Percentiles rank a stretch among this genome's conserved stretches.
Evolutionary conservation across 805 yeast genomes (phyloP).

Genomic region (Saturnispora silvae): DNA sequence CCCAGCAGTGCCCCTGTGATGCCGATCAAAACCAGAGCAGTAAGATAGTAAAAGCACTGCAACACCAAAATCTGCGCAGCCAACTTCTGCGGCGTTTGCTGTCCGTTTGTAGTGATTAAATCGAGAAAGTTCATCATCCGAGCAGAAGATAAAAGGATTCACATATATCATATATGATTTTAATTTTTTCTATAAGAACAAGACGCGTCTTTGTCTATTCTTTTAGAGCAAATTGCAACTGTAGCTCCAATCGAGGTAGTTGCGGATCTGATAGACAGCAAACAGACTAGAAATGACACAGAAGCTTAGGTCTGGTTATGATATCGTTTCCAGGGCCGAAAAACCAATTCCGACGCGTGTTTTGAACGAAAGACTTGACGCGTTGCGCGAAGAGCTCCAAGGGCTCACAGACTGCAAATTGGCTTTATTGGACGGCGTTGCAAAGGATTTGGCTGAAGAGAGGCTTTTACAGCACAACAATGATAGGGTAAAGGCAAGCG

Average conservation of each 20-base stretch:
- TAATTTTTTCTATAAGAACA: too few relatives aligned
- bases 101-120: conserved; percentile 1
- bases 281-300: conserved; percentile 1
- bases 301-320: conserved; percentile 11
- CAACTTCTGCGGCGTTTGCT: conserved; percentile 9
- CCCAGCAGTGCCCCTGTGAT: conserved; percentile 63
- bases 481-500: conserved; percentile 55
- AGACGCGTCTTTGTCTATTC: too few relatives aligned
- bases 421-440: conserved; percentile 33
- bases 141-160: too few relatives aligned
- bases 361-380: conserved; percentile 43
- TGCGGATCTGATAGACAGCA: too few relatives aligned
- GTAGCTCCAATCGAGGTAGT: too few relatives aligned
- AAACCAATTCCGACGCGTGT: conserved; percentile 54
- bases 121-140: too few relatives aligned
- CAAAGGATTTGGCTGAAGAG: conserved; percentile 42
- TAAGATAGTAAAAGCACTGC: conserved; percentile 67
- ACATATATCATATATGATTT: too few relatives aligned
- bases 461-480: conserved; percentile 55
- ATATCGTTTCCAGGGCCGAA: conserved; percentile 44
- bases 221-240: too few relatives aligned
- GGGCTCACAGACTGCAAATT: conserved; percentile 53
- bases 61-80: conserved; percentile 59
- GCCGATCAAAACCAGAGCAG: conserved; percentile 59
- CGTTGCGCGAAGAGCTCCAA: conserved; percentile 54